Evolutionary conservation across 192 early-diverging fungal species (phyloP).

Genomic region (Phycomyces blakesleeanus): DNA sequence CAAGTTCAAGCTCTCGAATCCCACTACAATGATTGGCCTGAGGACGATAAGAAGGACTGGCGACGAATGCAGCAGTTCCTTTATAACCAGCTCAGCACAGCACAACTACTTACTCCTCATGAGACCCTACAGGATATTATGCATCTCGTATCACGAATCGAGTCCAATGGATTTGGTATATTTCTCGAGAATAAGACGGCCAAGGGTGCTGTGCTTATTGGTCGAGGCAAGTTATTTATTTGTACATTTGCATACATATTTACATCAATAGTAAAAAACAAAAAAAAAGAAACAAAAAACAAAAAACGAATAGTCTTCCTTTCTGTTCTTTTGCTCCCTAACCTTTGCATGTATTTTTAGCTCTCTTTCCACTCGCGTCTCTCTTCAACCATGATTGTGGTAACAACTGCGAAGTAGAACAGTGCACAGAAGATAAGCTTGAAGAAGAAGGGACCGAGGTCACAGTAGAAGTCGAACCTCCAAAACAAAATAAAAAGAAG

Average conservation of each 20-base stretch:
- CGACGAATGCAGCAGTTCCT: conserved; percentile 45
- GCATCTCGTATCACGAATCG: conserved; percentile 53
- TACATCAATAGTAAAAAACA: background rate
- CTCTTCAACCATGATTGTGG: conserved; percentile 71
- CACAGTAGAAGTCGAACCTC: conserved; percentile 3
- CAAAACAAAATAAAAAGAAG: conserved; percentile 30
- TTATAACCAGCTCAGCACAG: conserved; percentile 37
- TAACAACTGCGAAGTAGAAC: conserved; percentile 45
- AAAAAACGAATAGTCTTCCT: background rate
- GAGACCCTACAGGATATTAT: conserved; percentile 43
- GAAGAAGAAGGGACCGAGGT: conserved; percentile 6
- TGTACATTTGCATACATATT: too few species aligned
- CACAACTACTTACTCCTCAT: conserved; percentile 36
- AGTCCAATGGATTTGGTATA: conserved; percentile 70
- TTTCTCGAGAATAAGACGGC: conserved; percentile 39
- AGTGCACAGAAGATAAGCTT: conserved; percentile 19
- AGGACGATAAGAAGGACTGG: conserved; percentile 57
- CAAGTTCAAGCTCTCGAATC: conserved; percentile 48
- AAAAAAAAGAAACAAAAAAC: conserved; percentile 13
- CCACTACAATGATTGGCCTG: conserved; percentile 58
- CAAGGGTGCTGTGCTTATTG: conserved; percentile 28
- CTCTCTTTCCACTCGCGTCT: conserved; percentile 56
- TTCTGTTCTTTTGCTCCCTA: background rate
- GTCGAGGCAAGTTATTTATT: conserved; percentile 35
- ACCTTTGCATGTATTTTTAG: conserved; percentile 32